Conservation (phyloP, 140 eudicot species). For the Erigeron philadelphicus region DNA sequence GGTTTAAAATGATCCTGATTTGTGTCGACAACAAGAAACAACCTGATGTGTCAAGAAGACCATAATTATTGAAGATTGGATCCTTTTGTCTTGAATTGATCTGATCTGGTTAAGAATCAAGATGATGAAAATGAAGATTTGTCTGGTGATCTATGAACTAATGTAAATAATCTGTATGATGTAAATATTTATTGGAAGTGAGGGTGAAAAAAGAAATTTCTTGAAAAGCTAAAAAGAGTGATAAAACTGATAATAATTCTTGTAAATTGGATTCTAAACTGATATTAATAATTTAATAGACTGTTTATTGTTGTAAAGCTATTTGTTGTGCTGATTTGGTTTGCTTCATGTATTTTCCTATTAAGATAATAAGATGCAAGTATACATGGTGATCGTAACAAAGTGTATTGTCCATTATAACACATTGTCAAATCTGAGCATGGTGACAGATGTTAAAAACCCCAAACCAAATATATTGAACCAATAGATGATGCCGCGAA, state of each 20-base stretch:
- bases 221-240: neutral
- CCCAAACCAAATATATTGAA: too few relatives aligned
- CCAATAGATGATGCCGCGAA: too few relatives aligned
- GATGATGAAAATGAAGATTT: conserved; percentile 26
- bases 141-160: conserved; percentile 26
- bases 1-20: conserved; percentile 20
- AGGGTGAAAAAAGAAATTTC: conserved; percentile 7
- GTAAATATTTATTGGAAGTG: conserved; percentile 29
- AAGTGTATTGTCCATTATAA: too few relatives aligned
- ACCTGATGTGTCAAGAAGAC: conserved; percentile 14
- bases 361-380: conserved; percentile 23
- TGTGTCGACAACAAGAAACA: conserved; percentile 23
- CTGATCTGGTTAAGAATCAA: conserved; percentile 22
- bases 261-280: conserved; percentile 19
- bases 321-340: neutral
- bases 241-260: conserved; percentile 13
- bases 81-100: conserved; percentile 11
- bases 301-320: neutral
- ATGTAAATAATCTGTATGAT: conserved; percentile 29
- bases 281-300: neutral
- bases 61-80: conserved; percentile 8
- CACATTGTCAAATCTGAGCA: too few relatives aligned
- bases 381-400: too few relatives aligned
- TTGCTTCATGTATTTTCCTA: conserved; percentile 26
- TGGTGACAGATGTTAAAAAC: too few relatives aligned